A percentile compares a stretch with the other conserved stretches of the same genome.
Evolutionary conservation across 2,329 filamentous ascomycete genomes (phyloP).

Genomic region (Colletotrichum caudatum): DNA sequence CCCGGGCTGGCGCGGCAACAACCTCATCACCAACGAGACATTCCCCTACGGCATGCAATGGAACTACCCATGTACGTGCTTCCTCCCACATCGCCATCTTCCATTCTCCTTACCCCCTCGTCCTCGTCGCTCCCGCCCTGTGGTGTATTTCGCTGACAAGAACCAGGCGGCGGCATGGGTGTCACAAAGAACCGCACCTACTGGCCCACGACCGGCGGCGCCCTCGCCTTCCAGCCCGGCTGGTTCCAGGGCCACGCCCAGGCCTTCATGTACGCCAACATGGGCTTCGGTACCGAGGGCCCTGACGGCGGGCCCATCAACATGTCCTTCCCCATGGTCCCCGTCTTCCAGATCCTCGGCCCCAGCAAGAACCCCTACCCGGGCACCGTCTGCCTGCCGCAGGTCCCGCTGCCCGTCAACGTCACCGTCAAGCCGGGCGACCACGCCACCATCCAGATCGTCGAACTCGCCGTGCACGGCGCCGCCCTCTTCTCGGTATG

Average conservation of each 20-base stretch:
- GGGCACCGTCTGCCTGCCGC: constrained; percentile 88
- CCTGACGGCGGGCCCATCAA: constrained; percentile 78
- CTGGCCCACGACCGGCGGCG: constrained; percentile 90
- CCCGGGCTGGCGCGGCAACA: constrained; percentile 89
- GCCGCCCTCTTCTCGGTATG: constrained; percentile 84
- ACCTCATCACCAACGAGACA: constrained; percentile 80
- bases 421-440: constrained; percentile 81
- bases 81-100: constrained; percentile 5
- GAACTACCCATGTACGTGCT: constrained; percentile 87
- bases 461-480: constrained; percentile 86
- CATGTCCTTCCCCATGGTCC: constrained; percentile 86
- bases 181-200: constrained; percentile 86
- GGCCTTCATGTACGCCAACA: constrained; percentile 89
- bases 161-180: constrained; percentile 83
- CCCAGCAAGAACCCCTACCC: constrained; percentile 87
- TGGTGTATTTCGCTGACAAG: constrained; percentile 16
- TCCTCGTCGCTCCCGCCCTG: background rate
- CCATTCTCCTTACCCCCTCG: background rate
- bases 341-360: constrained; percentile 84
- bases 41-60: constrained; percentile 95
- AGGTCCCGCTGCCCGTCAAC: constrained; percentile 84
- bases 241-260: constrained; percentile 93
- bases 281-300: constrained; percentile 81
- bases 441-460: constrained; percentile 88
- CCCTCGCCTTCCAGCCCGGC: constrained; percentile 90